Base-by-base conservation (phyloP, 768 basidiomycete genomes). In the Cystofilobasidium macerans region DNA sequence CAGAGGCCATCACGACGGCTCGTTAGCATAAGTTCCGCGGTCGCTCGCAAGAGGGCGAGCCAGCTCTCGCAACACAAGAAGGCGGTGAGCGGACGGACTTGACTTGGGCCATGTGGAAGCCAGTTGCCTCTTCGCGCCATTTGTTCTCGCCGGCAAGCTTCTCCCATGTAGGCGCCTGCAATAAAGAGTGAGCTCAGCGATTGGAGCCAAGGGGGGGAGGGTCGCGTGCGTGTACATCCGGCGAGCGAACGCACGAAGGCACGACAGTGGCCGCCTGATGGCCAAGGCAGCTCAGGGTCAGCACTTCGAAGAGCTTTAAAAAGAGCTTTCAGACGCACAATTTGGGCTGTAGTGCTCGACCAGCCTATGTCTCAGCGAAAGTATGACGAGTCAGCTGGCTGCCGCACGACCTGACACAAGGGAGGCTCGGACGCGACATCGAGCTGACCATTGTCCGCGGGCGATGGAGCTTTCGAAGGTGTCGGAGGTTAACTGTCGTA, bases 301-400 rank as follows among this genome's bases (percentile, higher is more conserved):
- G 22, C 7, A 4, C 30, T 13, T 59, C 56, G 7, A 6, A 24
- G 20, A 40, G 16, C n/a, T n/a, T n/a, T n/a, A n/a, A 47, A 14
- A 48, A 4, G 22, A n/a, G 14, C n/a, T 5, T 40, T 40, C 8
- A 33, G 1, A 67, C 65, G 26, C 36, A 75, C 92, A 95, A 72
- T 85, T 86, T 0, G 92, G 92, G 0, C 88, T 91, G 74, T 83
- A 95, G 75, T 88, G 86, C 71, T 94, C 90, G 57, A 94, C 78
- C 66, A 93, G 84, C 84, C 84, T 79, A 62, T n/a, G 13, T 60
- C 26, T 32, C 7, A 26, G 7, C 11, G 2, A 9, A 42, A n/a
- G 5, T 22, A 24, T 2, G 18, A 13, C 26, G 13, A 16, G 35
- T 58, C 40, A 58, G 57, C n/a, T n/a, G n/a, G n/a, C n/a, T n/a